phyloP scores from a whole-genome alignment of 495 filamentous ascomycete genomes.

The Penicillium waksmanii region DNA sequence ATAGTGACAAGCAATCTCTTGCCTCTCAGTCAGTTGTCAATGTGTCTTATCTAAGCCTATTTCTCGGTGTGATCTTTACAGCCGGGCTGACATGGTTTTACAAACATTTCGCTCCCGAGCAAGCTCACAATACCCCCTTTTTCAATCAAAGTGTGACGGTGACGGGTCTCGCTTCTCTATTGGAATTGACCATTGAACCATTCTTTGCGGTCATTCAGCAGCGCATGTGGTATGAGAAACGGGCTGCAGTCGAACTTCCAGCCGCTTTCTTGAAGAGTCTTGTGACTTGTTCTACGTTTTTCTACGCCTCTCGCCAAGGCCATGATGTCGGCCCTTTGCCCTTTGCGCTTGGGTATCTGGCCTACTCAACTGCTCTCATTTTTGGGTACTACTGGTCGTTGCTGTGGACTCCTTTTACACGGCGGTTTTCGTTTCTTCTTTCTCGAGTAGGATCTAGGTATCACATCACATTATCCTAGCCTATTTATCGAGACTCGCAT shows the following conservation, averaged over 20 bases:
- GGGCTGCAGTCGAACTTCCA: slow-evolving; percentile 76
- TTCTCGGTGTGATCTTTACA: slow-evolving; percentile 68
- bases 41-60: slow-evolving; percentile 77
- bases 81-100: slow-evolving; percentile 67
- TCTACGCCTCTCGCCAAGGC: slow-evolving; percentile 55
- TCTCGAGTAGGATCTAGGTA: slow-evolving; percentile 50
- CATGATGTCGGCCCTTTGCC: slow-evolving; percentile 73
- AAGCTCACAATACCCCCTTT: slow-evolving; percentile 60
- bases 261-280: slow-evolving; percentile 79
- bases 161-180: slow-evolving; percentile 73
- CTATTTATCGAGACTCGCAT: neutral
- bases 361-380: slow-evolving; percentile 69
- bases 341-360: slow-evolving; percentile 86
- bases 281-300: slow-evolving; percentile 65
- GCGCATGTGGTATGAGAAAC: slow-evolving; percentile 73
- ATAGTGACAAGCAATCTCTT: slow-evolving; percentile 22
- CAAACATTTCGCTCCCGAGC: slow-evolving; percentile 54
- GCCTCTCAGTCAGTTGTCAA: slow-evolving; percentile 78
- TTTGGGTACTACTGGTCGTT: slow-evolving; percentile 65
- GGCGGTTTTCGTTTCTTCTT: slow-evolving; percentile 62
- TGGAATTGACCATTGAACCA: slow-evolving; percentile 84
- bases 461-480: slow-evolving; percentile 4
- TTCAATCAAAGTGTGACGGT: slow-evolving; percentile 65
- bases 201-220: slow-evolving; percentile 83
- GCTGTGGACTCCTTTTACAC: slow-evolving; percentile 39